Evolutionary conservation across 352 stramenopile species (phyloP).

Genomic region (Phytophthora rubi): DNA sequence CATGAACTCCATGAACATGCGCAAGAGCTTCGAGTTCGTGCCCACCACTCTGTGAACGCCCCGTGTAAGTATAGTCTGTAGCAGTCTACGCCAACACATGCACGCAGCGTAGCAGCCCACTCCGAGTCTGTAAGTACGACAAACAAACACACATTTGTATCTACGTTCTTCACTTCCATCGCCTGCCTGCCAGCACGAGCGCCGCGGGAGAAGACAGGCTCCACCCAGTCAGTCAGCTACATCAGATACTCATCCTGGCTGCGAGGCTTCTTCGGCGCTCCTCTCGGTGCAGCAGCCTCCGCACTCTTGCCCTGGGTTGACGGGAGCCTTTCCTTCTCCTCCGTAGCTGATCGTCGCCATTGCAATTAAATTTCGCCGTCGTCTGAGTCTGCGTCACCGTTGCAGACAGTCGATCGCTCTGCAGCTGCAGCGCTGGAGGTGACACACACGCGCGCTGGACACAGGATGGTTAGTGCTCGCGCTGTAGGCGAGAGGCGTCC

Average conservation of each 20-base stretch:
- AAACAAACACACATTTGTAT: conserved; percentile 26
- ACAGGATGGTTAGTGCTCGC: conserved; percentile 7
- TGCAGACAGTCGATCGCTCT: conserved; percentile 9
- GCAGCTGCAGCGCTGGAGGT: conserved; percentile 1
- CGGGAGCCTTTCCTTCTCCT: not conserved
- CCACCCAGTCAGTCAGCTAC: conserved; percentile 2
- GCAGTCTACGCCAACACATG: conserved; percentile 5
- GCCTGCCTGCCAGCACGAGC: not conserved
- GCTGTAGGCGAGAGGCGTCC: conserved; percentile 6
- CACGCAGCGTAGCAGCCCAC: conserved; percentile 14
- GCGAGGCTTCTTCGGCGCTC: conserved; percentile 4
- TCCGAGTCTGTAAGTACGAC: conserved; percentile 31
- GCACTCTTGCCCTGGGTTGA: not conserved
- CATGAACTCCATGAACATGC: conserved; percentile 20
- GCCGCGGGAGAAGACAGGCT: conserved; percentile 19
- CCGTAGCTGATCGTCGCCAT: not conserved
- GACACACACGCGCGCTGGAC: not conserved
- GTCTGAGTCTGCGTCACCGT: not conserved
- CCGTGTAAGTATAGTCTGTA: conserved; percentile 26
- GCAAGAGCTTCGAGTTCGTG: conserved; percentile 48
- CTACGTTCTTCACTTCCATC: not conserved
- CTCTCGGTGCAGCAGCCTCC: conserved; percentile 7
- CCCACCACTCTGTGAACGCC: conserved; percentile 31
- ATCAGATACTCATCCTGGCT: conserved; percentile 3
- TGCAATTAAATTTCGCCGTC: conserved; percentile 13